Evolutionary conservation across 2,329 filamentous ascomycete genomes (phyloP).

Genomic region (Parastagonospora nodorum): DNA sequence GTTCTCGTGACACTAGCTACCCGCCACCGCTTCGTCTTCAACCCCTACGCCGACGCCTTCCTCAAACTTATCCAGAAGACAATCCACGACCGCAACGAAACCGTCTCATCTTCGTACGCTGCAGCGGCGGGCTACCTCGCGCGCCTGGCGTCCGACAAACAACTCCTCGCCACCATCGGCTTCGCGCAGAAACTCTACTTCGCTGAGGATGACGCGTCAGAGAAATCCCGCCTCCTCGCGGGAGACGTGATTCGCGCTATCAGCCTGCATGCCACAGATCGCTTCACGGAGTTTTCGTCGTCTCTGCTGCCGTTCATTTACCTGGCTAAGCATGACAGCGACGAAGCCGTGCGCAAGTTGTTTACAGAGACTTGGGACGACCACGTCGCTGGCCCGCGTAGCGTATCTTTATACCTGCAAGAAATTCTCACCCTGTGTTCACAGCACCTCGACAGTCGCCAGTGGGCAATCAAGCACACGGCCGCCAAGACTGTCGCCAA

Average conservation of each 20-base stretch:
- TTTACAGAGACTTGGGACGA: conserved; percentile 88
- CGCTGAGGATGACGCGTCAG: conserved; percentile 75
- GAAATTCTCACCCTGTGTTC: conserved; percentile 77
- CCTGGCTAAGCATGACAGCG: conserved; percentile 81
- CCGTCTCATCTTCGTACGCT: conserved; percentile 88
- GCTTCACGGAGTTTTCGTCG: conserved; percentile 77
- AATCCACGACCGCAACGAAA: conserved; percentile 89
- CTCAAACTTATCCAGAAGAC: conserved; percentile 79
- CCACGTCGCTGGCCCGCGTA: conserved; percentile 82
- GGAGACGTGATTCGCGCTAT: conserved; percentile 83
- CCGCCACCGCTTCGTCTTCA: conserved; percentile 75
- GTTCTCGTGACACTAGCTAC: conserved; percentile 85
- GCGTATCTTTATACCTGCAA: conserved; percentile 79
- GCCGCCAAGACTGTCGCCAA: conserved; percentile 81
- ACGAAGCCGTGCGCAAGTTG: conserved; percentile 77
- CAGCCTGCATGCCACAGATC: conserved; percentile 85
- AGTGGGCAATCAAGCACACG: conserved; percentile 90
- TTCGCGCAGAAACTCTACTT: conserved; percentile 76
- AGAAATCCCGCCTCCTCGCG: conserved; percentile 72
- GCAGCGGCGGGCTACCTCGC: conserved; percentile 85
- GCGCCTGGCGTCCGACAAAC: conserved; percentile 64
- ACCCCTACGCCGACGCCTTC: conserved; percentile 75
- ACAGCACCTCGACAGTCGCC: conserved; percentile 73
- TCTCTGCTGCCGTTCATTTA: conserved; percentile 85
- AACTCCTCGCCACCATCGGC: conserved; percentile 59